These are phyloP conservation scores for Barnettozyma populi DNA, from an alignment of 805 yeast species.

Conservation along the genomic window DNA sequence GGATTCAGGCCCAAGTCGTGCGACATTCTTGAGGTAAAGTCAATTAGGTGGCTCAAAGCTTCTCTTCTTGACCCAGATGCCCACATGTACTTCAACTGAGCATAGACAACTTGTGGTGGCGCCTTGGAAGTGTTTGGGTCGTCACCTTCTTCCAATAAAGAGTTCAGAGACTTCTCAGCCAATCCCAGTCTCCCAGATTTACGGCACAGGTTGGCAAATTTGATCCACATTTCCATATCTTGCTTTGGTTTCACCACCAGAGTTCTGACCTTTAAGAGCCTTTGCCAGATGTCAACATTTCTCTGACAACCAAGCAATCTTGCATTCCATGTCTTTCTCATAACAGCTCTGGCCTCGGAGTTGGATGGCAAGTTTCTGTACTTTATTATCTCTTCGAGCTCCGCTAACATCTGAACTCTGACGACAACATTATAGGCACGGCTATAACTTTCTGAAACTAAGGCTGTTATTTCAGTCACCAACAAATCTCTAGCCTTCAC, in stretches of 20 bases:
- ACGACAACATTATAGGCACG: conserved; percentile 97
- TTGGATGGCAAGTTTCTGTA: conserved; percentile 82
- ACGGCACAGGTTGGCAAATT: conserved; percentile 92
- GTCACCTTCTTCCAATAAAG: conserved; percentile 67
- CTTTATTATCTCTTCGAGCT: conserved; percentile 87
- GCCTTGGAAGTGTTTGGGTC: conserved; percentile 64
- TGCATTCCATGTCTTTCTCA: conserved; percentile 91
- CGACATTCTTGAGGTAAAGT: conserved; percentile 87
- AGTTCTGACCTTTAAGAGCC: conserved; percentile 89
- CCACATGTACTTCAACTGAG: conserved; percentile 96
- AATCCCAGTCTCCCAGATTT: conserved; percentile 88
- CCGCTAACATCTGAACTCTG: conserved; percentile 95
- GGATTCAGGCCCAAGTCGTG: conserved; percentile 83
- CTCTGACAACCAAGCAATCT: conserved; percentile 90
- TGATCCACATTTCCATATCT: conserved; percentile 97
- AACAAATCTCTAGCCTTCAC: conserved; percentile 80
- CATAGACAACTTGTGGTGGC: conserved; percentile 95
- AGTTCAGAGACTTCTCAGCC: conserved; percentile 86
- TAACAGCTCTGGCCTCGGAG: conserved; percentile 69
- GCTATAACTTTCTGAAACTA: conserved; percentile 92
- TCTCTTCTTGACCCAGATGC: conserved; percentile 85
- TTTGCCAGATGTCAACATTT: conserved; percentile 98
- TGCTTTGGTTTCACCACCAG: conserved; percentile 91
- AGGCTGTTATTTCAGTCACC: conserved; percentile 89
- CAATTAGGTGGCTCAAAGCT: conserved; percentile 80